Base-by-base conservation (phyloP, 345 rosid species). In the Xanthoceras sorbifolium region DNA sequence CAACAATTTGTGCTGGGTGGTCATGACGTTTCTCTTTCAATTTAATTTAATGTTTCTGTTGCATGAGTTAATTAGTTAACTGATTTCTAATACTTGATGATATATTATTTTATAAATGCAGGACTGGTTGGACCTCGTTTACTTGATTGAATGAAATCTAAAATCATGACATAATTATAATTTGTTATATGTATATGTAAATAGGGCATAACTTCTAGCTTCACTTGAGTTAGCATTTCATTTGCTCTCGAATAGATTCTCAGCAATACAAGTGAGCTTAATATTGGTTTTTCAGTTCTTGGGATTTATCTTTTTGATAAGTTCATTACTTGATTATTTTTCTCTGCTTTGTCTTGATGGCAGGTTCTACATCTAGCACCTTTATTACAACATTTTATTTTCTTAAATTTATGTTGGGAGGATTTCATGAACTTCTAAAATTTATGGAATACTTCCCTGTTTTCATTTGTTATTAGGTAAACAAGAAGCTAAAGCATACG, bases 401-500 rank as follows among this genome's bases (percentile, higher is more conserved):
- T 73, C 67, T 46, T 63, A 32, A 68, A 11, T 61, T 67, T 32
- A 46, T 78, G 34, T 23, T 7, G 36, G 36, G 18, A 14, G 7
- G 29, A 14, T 46, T 23, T 62, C 8, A 8, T 18, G 38, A 74
- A n/a, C 14, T 46, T 23, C 40, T 38, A 42, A 26, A 17, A 25
- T 38, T 25, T 40, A 40, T 62, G 66, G 66, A 72, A 15, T 54
- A 50, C 9, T 79, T 64, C 1, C 57, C 32, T 70, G 46, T 80
- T 85, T 67, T 20, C 69, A 31, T 82, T 65, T 67, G 22, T 64
- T 82, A 54, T 70, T 84, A 96, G 98, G 89, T 83, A 89, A 93
- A 81, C 94, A 90, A 83, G 97, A 96, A 86, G 99, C 99, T 72
- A 87, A 85, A 77, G 93, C 90, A 72, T 87, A 92, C 85, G 85